Evolutionary conservation across 768 basidiomycete genomes (phyloP).

Genomic region (Lanmaoa pseudosensibilis): DNA sequence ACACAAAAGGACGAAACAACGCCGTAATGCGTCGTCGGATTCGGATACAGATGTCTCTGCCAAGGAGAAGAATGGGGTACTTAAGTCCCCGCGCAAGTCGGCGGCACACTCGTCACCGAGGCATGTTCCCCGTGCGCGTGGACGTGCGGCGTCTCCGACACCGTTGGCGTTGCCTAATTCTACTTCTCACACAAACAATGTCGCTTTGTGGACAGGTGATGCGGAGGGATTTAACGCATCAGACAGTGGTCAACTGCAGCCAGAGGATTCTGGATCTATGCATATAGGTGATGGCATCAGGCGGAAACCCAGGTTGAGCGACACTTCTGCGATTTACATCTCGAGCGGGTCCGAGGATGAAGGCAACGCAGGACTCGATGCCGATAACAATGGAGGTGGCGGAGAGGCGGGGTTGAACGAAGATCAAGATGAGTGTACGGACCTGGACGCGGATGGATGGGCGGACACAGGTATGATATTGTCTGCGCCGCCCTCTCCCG

Average conservation of each 20-base stretch:
- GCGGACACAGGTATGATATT: conserved; percentile 29
- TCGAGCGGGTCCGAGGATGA: conserved; percentile 32
- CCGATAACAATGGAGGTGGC: neutral
- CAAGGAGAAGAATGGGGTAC: conserved; percentile 5
- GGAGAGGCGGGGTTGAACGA: neutral
- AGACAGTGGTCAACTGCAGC: neutral
- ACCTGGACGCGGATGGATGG: conserved; percentile 6
- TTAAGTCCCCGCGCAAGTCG: conserved; percentile 29
- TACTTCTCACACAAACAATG: neutral
- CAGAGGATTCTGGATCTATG: neutral
- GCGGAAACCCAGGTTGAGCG: conserved; percentile 9
- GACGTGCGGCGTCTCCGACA: conserved; percentile 16
- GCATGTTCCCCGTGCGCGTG: neutral
- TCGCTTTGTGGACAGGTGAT: neutral
- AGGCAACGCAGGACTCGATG: neutral
- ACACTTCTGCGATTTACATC: conserved; percentile 23
- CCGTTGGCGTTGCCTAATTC: neutral
- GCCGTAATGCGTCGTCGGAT: conserved; percentile 1
- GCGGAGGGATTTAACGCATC: neutral
- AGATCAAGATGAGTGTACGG: neutral
- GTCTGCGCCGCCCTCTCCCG: conserved; percentile 24
- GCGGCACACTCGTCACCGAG: conserved; percentile 26
- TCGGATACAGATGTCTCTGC: neutral
- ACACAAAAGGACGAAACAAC: neutral
- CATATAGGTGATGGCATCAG: neutral